Conservation (phyloP, 2,329 filamentous ascomycete species). For the Ilyonectria destructans region DNA sequence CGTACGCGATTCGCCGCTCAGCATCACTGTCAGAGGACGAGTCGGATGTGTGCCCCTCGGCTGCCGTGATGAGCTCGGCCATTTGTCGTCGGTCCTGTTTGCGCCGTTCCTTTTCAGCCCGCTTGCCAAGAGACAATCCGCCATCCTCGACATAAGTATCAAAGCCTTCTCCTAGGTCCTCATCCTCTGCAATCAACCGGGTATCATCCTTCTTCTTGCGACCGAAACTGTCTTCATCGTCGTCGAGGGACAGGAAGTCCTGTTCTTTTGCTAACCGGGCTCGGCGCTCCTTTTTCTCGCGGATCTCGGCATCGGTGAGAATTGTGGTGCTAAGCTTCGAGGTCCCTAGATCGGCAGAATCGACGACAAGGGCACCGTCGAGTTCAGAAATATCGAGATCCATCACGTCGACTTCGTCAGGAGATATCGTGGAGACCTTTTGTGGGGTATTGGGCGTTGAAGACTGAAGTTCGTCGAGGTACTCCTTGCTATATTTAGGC, state of each 20-base stretch:
- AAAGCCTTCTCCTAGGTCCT: conserved; percentile 94
- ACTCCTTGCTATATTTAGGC: conserved; percentile 89
- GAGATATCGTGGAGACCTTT: conserved; percentile 65
- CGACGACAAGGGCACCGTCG: conserved; percentile 77
- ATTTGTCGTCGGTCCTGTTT: conserved; percentile 82
- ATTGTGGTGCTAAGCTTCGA: conserved; percentile 67
- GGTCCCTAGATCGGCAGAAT: conserved; percentile 57
- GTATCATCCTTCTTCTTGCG: conserved; percentile 78
- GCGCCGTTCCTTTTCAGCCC: conserved; percentile 82
- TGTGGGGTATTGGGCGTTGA: conserved; percentile 89
- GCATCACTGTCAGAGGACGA: conserved; percentile 80
- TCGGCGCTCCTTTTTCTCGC: conserved; percentile 90
- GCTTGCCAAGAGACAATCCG: conserved; percentile 82
- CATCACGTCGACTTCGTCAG: conserved; percentile 67
- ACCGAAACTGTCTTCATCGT: conserved; percentile 64
- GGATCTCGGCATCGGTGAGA: conserved; percentile 87
- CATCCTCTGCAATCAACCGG: conserved; percentile 86
- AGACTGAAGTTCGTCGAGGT: conserved; percentile 87
- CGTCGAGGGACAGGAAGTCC: conserved; percentile 77
- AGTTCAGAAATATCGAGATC: conserved; percentile 73
- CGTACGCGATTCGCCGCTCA: conserved; percentile 85
- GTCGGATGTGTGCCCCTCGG: conserved; percentile 77
- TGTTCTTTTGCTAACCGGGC: conserved; percentile 82
- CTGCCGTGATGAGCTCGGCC: conserved; percentile 85
- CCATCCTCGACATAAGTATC: conserved; percentile 93